Conservation (phyloP, 768 basidiomycete genomes). For the Mycena alexandri region DNA sequence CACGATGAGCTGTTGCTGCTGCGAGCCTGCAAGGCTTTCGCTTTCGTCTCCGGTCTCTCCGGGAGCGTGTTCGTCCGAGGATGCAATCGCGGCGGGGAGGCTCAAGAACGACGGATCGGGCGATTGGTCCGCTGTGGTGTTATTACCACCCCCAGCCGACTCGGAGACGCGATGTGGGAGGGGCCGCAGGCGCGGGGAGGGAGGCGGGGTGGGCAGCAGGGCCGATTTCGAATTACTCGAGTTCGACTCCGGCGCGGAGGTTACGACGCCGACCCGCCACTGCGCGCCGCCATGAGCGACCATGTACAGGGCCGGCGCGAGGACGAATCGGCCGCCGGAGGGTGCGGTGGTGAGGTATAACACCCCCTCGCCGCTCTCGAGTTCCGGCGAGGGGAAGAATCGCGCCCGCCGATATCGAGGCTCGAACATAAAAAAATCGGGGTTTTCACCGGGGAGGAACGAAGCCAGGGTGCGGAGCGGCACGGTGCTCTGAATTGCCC, state of each 20-base stretch:
- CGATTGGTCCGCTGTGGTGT: slow-evolving; percentile 2
- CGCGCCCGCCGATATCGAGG: slow-evolving; percentile 18
- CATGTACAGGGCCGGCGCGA: slow-evolving; percentile 43
- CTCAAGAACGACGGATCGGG: slow-evolving; percentile 38
- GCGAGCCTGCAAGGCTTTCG: too few species aligned
- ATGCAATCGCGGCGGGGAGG: slow-evolving; percentile 22
- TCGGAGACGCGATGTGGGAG: slow-evolving; percentile 34
- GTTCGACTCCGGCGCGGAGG: slow-evolving; percentile 2
- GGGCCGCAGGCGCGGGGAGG: slow-evolving; percentile 49
- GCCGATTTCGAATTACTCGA: too few species aligned
- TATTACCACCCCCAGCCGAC: too few species aligned
- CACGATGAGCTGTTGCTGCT: slow-evolving; percentile 5
- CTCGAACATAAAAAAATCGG: slow-evolving; percentile 31
- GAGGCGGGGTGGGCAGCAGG: slow-evolving; percentile 53
- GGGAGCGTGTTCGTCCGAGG: neutral
- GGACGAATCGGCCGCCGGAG: slow-evolving; percentile 45
- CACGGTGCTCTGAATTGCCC: slow-evolving; percentile 19
- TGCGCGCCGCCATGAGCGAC: too few species aligned
- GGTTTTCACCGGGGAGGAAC: neutral
- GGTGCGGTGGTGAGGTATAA: slow-evolving; percentile 42
- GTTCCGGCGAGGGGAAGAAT: slow-evolving; percentile 6
- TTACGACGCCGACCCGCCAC: slow-evolving; percentile 52
- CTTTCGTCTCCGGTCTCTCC: too few species aligned
- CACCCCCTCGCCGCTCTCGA: slow-evolving; percentile 14
- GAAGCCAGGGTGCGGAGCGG: slow-evolving; percentile 15